Percentiles rank a stretch among this genome's conserved stretches.
Conservation (phyloP, 805 yeast genomes). For the Candida odintsovae region DNA sequence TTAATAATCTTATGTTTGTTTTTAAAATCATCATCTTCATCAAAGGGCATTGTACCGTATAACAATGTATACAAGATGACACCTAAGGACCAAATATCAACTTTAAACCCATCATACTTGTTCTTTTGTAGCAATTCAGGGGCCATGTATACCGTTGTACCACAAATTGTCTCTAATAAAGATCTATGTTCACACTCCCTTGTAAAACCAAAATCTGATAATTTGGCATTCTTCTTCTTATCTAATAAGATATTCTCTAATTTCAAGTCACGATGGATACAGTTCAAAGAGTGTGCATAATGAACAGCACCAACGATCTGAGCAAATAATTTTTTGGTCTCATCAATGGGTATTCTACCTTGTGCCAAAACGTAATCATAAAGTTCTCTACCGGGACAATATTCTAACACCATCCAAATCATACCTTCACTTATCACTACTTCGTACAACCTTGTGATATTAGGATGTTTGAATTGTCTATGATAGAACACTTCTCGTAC, state of each 20-base stretch:
- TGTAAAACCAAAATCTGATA: conserved; percentile 93
- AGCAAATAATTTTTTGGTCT: conserved; percentile 48
- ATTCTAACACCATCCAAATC: conserved; percentile 87
- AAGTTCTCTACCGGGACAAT: conserved; percentile 78
- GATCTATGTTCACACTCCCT: conserved; percentile 59
- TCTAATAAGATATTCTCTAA: conserved; percentile 71
- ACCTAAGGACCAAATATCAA: conserved; percentile 92
- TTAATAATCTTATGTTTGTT: conserved; percentile 57
- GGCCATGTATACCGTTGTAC: conserved; percentile 95
- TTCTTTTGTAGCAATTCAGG: conserved; percentile 75
- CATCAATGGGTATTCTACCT: conserved; percentile 44
- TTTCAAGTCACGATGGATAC: conserved; percentile 81
- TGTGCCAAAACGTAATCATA: conserved; percentile 56
- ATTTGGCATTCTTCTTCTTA: conserved; percentile 54
- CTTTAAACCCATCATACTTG: conserved; percentile 72
- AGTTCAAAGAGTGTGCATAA: conserved; percentile 70
- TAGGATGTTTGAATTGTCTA: conserved; percentile 74
- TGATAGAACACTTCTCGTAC: conserved; percentile 90
- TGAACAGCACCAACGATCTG: conserved; percentile 55
- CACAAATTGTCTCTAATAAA: conserved; percentile 78
- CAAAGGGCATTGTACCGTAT: conserved; percentile 88
- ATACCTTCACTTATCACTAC: conserved; percentile 72
- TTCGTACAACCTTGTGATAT: conserved; percentile 81
- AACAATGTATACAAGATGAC: conserved; percentile 79
- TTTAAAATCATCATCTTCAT: conserved; percentile 64